Percentiles rank a stretch among this genome's conserved stretches.
Evolutionary conservation across 2,329 filamentous ascomycete genomes (phyloP).

Genomic region (Exophiala sp.): DNA sequence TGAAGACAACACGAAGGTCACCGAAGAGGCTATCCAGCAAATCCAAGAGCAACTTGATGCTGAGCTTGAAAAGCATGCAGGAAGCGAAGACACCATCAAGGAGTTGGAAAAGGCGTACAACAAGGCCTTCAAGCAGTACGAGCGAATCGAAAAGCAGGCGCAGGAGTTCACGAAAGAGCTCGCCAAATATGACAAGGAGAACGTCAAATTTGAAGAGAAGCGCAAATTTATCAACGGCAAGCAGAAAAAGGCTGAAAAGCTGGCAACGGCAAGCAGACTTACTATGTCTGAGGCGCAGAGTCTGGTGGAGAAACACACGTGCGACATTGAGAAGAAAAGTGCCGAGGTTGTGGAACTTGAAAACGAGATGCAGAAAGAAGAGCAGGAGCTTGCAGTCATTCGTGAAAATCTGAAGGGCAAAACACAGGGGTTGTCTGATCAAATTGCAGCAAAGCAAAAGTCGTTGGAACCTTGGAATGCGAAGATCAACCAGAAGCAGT

Average conservation of each 20-base stretch:
- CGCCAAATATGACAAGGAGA: constrained; percentile 90
- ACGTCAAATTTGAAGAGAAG: constrained; percentile 97
- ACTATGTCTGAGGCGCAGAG: constrained; percentile 71
- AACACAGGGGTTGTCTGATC: constrained; percentile 87
- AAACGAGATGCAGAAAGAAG: constrained; percentile 70
- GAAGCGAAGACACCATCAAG: constrained; percentile 86
- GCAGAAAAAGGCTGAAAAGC: constrained; percentile 91
- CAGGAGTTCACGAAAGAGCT: constrained; percentile 80
- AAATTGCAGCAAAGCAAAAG: constrained; percentile 90
- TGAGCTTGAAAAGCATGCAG: constrained; percentile 88
- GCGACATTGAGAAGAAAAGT: constrained; percentile 73
- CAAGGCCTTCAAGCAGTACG: constrained; percentile 76
- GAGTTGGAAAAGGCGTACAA: constrained; percentile 81
- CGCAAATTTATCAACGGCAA: constrained; percentile 89
- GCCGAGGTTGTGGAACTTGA: constrained; percentile 76
- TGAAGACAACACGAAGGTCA: constrained; percentile 81
- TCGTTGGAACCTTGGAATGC: constrained; percentile 93
- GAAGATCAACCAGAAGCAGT: constrained; percentile 95
- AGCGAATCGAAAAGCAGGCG: constrained; percentile 74
- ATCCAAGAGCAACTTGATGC: constrained; percentile 82
- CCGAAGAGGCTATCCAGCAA: constrained; percentile 83
- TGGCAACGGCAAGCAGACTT: constrained; percentile 71
- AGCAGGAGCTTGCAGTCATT: constrained; percentile 76
- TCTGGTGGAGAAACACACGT: constrained; percentile 70
- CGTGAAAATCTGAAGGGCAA: constrained; percentile 89